Percentiles rank a stretch among this genome's conserved stretches.
These are phyloP conservation scores for Fagopyrum tataricum DNA, from an alignment of 148 eudicot genomes.

Conservation along the genomic window DNA sequence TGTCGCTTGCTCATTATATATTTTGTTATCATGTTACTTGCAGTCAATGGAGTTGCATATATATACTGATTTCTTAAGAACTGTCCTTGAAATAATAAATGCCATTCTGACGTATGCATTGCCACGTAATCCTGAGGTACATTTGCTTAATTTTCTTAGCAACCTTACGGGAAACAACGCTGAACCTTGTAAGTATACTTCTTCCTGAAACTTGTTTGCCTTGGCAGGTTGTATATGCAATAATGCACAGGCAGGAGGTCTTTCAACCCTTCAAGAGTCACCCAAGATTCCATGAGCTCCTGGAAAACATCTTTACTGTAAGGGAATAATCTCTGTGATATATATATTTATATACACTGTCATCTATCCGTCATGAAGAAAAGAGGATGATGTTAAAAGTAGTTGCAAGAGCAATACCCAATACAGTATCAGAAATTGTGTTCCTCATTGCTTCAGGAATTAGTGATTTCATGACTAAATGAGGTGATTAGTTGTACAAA, in stretches of 20 bases:
- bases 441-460: background rate
- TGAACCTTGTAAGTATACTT: background rate
- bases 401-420: background rate
- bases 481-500: background rate
- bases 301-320: conserved; percentile 90
- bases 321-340: conserved; percentile 19
- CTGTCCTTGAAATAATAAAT: conserved; percentile 85
- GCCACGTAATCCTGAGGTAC: conserved; percentile 90
- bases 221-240: conserved; percentile 87
- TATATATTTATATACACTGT: background rate
- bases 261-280: conserved; percentile 85
- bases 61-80: conserved; percentile 80
- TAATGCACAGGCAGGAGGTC: conserved; percentile 95
- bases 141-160: conserved; percentile 1
- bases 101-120: conserved; percentile 83
- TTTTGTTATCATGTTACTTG: conserved; percentile 12
- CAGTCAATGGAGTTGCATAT: conserved; percentile 91
- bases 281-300: conserved; percentile 81
- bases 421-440: background rate
- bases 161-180: background rate
- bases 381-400: background rate
- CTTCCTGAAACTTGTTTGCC: background rate
- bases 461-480: background rate
- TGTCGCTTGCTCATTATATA: background rate
- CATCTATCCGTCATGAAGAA: background rate